Base-by-base conservation (phyloP, 305 asterid genomes). In the Fraxinus platypoda region DNA sequence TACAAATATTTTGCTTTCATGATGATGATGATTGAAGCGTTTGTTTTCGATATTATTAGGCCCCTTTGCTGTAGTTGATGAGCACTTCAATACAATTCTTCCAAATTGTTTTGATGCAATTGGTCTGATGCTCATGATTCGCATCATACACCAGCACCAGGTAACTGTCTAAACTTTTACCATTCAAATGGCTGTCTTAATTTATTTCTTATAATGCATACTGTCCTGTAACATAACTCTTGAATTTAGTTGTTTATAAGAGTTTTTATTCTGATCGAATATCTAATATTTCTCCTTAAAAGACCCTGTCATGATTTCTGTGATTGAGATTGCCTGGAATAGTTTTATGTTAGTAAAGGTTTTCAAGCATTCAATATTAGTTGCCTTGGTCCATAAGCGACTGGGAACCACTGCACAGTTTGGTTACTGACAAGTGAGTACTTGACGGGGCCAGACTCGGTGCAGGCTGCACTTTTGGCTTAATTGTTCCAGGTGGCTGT, bases 81-180 rank as follows among this genome's bases (percentile, higher is more conserved):
- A 95, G 81, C 98, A 92, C 87, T 87, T 95, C 81, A 90, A 90
- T 88, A 85, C 93, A 33, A 84, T 94, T 78, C 98, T 95, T 82
- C 93, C 94, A 52, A 95, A 90, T 86, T 93, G 93, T 88, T 94
- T 87, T 87, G 99, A 95, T 77, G 99, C 99, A 30, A 95, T 94
- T 87, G 99, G 98, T 81, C 87, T 94, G 84, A 91, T 95, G 99
- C 97, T 94, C 86, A 93, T 95, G 99, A 95, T 95, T 81, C 97
- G 98, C 79, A 93, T 95, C 82, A 89, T 95, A 88, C 94, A 95
- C 89, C 97, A 93, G 90, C 97, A 94, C 92, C 99, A 92, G 97
- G 98, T 95, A 91, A 86, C 43, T 49, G n/a, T 49, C 33, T 37
- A 38, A 26, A 52, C 25, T 43, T 76, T 57, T 49, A 49, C 37